Conservation (phyloP, 306 rosid genomes). For the Alnus glutinosa region DNA sequence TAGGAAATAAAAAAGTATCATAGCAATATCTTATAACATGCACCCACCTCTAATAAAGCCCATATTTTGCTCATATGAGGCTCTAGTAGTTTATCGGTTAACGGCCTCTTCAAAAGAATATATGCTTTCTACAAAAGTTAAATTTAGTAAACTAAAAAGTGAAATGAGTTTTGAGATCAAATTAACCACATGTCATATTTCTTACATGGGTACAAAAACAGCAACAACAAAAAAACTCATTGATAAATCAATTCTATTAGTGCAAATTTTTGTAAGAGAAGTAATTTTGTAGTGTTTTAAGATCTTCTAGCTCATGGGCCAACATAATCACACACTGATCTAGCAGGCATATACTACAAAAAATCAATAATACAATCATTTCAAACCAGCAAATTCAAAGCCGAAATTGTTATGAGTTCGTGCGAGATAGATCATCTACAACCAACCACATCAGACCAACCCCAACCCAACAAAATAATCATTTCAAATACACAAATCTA, state of each 20-base stretch:
- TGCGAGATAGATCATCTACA: neutral
- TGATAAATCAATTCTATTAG: neutral
- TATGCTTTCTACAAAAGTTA: too few relatives aligned
- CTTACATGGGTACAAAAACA: neutral
- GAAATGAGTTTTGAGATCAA: too few relatives aligned
- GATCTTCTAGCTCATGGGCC: neutral
- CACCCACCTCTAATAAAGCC: too few relatives aligned
- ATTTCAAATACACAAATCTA: neutral
- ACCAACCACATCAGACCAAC: neutral
- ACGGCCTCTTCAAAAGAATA: too few relatives aligned
- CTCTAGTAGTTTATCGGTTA: too few relatives aligned
- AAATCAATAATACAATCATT: too few relatives aligned
- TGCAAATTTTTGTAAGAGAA: neutral
- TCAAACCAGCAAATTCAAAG: too few relatives aligned
- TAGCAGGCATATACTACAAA: too few relatives aligned
- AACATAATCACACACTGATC: neutral
- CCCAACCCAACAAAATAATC: neutral
- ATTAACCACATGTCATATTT: too few relatives aligned
- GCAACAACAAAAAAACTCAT: neutral
- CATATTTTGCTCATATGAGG: neutral
- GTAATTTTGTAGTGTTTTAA: neutral
- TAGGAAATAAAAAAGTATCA: neutral
- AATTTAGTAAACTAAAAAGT: too few relatives aligned
- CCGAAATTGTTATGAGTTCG: neutral
- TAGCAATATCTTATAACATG: too few relatives aligned